Conservation (phyloP, 805 yeast genomes). For the Spathaspora passalidarum region DNA sequence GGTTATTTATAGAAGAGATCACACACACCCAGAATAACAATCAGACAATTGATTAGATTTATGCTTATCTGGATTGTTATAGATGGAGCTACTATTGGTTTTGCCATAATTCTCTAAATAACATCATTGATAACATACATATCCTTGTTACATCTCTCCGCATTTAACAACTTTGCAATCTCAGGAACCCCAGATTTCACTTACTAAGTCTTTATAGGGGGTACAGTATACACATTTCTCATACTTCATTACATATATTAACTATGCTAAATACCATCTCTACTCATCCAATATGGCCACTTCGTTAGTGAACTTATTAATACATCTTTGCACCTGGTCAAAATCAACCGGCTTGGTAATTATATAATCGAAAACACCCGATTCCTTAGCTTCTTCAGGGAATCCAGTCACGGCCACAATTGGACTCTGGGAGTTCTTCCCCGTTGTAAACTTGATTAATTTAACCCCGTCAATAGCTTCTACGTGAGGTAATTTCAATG, state of each 20-base stretch:
- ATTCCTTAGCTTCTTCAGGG: conserved; percentile 59
- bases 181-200: too few species aligned
- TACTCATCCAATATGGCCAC: conserved; percentile 5
- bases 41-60: too few species aligned
- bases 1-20: too few species aligned
- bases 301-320: conserved; percentile 14
- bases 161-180: too few species aligned
- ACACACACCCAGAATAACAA: too few species aligned
- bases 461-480: conserved; percentile 76
- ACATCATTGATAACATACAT: too few species aligned
- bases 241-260: neutral
- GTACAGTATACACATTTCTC: neutral
- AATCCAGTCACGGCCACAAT: conserved; percentile 72
- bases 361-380: conserved; percentile 61
- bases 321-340: conserved; percentile 18
- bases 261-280: too few species aligned
- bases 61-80: too few species aligned
- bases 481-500: conserved; percentile 62
- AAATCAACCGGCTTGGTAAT: conserved; percentile 65
- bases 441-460: conserved; percentile 69
- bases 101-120: too few species aligned
- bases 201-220: too few species aligned
- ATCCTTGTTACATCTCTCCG: too few species aligned
- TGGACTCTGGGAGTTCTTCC: conserved; percentile 75
- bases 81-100: too few species aligned